Percentiles rank a stretch among this genome's conserved stretches.
phyloP scores from a whole-genome alignment of 805 yeast genomes.

The Candida easanensis region DNA sequence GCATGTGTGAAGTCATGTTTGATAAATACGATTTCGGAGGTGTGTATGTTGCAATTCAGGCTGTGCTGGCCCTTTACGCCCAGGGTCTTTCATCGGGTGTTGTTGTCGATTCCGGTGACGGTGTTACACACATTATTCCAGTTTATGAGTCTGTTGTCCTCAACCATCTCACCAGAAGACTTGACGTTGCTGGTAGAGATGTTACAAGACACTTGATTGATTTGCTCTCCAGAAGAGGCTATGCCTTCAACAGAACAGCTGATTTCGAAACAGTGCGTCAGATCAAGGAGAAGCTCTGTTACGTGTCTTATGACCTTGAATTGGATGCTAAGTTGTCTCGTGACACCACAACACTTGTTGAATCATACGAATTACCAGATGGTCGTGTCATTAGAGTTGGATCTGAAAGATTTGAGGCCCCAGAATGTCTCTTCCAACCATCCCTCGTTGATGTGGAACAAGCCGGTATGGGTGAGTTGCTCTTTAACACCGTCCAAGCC shows the following conservation, averaged over 20 bases:
- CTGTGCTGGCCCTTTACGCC: slow-evolving; percentile 95
- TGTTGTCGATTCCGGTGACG: slow-evolving; percentile 98
- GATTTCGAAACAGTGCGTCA: slow-evolving; percentile 98
- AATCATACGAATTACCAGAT: slow-evolving; percentile 91
- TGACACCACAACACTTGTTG: slow-evolving; percentile 94
- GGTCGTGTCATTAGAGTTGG: slow-evolving; percentile 94
- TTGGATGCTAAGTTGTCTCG: slow-evolving; percentile 83
- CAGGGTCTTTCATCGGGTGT: slow-evolving; percentile 97
- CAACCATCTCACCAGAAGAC: slow-evolving; percentile 85
- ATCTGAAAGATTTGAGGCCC: slow-evolving; percentile 93
- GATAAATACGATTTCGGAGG: slow-evolving; percentile 90
- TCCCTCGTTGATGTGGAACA: slow-evolving; percentile 92
- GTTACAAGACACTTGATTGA: slow-evolving; percentile 95
- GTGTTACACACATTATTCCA: slow-evolving; percentile 97
- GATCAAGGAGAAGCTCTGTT: slow-evolving; percentile 93
- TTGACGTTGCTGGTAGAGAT: slow-evolving; percentile 98
- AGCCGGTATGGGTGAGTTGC: slow-evolving; percentile 91
- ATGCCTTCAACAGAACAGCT: slow-evolving; percentile 97
- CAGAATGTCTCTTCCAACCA: slow-evolving; percentile 97
- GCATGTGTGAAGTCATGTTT: slow-evolving; percentile 90
- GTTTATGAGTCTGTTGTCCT: slow-evolving; percentile 97
- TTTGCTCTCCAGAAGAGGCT: slow-evolving; percentile 88
- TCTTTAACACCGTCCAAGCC: slow-evolving; percentile 88
- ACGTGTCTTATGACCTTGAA: slow-evolving; percentile 91
- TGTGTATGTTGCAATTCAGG: slow-evolving; percentile 94